Percentiles rank a stretch among this genome's conserved stretches.
Evolutionary conservation across 1,139 yeast species (phyloP).

Genomic region (Yamadazyma dushanensis): DNA sequence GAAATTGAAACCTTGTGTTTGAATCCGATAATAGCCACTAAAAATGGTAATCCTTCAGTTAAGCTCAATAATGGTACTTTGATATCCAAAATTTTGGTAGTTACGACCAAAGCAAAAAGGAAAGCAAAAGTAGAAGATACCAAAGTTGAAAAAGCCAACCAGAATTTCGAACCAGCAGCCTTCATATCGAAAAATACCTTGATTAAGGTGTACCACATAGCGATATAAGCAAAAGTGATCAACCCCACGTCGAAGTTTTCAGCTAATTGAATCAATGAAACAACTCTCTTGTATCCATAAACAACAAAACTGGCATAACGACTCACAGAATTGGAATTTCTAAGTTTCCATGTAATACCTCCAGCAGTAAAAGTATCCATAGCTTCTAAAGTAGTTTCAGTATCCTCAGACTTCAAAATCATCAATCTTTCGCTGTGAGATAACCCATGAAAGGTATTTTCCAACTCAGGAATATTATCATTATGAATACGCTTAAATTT

Average conservation of each 20-base stretch:
- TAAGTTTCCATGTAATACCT: slow-evolving; percentile 62
- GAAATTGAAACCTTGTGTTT: slow-evolving; percentile 84
- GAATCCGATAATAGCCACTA: slow-evolving; percentile 91
- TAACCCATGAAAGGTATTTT: slow-evolving; percentile 31
- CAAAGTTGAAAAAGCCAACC: slow-evolving; percentile 85
- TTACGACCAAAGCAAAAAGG: slow-evolving; percentile 73
- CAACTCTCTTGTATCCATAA: slow-evolving; percentile 44
- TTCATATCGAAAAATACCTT: slow-evolving; percentile 82
- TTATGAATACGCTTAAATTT: slow-evolving; percentile 49
- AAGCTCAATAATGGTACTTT: slow-evolving; percentile 73
- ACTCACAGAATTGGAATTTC: slow-evolving; percentile 63
- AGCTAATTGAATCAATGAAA: slow-evolving; percentile 65
- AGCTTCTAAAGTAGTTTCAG: slow-evolving; percentile 32
- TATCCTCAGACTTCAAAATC: slow-evolving; percentile 38
- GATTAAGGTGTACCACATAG: slow-evolving; percentile 85
- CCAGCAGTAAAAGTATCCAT: slow-evolving; percentile 33
- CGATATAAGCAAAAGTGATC: slow-evolving; percentile 78
- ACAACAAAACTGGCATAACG: slow-evolving; percentile 64
- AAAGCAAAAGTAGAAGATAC: slow-evolving; percentile 85
- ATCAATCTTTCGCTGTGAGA: slow-evolving; percentile 40
- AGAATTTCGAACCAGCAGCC: slow-evolving; percentile 77
- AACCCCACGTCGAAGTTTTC: slow-evolving; percentile 85
- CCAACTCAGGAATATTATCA: slow-evolving; percentile 31
- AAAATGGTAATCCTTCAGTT: slow-evolving; percentile 91
- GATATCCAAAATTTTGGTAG: slow-evolving; percentile 53